Conservation (phyloP, 148 eudicot genomes). For the Camellia lanceoleosa region DNA sequence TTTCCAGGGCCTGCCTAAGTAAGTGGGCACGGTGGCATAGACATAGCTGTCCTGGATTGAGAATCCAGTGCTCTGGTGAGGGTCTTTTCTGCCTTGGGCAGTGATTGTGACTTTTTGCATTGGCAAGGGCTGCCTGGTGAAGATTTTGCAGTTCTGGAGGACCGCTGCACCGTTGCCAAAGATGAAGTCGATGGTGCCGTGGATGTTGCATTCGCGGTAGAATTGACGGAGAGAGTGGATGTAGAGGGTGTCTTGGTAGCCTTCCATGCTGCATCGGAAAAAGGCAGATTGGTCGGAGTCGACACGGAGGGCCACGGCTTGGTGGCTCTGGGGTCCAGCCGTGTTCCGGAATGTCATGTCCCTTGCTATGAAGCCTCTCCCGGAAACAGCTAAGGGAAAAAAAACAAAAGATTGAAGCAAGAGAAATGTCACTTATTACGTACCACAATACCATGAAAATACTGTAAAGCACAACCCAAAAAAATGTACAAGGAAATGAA, state of each 20-base stretch:
- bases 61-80: slow-evolving; percentile 69
- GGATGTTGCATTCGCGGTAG: slow-evolving; percentile 76
- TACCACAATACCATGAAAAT: no score
- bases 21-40: slow-evolving; percentile 63
- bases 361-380: slow-evolving; percentile 76
- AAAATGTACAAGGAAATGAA: background rate
- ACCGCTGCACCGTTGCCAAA: slow-evolving; percentile 93
- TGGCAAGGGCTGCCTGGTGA: slow-evolving; percentile 54
- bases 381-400: slow-evolving; percentile 61
- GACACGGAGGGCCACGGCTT: slow-evolving; percentile 82
- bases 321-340: slow-evolving; percentile 58
- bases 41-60: slow-evolving; percentile 63
- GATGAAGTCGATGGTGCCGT: slow-evolving; percentile 85
- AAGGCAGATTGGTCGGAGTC: slow-evolving; percentile 85
- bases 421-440: background rate
- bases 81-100: slow-evolving; percentile 86
- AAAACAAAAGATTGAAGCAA: background rate
- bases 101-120: slow-evolving; percentile 71
- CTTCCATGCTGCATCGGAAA: slow-evolving; percentile 81
- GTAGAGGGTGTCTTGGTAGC: slow-evolving; percentile 88
- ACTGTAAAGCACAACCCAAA: background rate
- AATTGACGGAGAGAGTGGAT: slow-evolving; percentile 88
- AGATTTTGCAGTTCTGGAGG: slow-evolving; percentile 67
- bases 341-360: slow-evolving; percentile 85
- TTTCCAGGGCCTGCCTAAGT: slow-evolving; percentile 94